These are phyloP conservation scores for Aureobasidium uvarum DNA, from an alignment of 2,329 filamentous ascomycete genomes.

Conservation along the genomic window DNA sequence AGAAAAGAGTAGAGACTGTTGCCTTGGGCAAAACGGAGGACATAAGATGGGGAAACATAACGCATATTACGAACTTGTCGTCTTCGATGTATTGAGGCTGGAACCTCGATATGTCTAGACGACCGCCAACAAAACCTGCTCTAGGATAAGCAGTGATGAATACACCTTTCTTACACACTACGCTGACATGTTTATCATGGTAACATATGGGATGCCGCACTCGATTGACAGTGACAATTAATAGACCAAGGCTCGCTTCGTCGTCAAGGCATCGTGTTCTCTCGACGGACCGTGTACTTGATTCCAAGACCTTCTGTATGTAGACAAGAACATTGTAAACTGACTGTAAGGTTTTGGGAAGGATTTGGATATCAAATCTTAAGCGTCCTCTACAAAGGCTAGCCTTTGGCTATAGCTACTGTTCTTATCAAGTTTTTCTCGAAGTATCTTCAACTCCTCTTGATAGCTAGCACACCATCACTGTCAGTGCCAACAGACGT, in stretches of 20 bases:
- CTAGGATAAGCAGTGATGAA: conserved; percentile 7
- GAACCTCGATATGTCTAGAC: background rate
- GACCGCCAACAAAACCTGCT: conserved; percentile 7
- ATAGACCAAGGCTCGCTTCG: background rate
- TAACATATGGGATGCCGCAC: background rate
- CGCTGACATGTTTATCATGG: background rate
- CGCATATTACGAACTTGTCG: conserved; percentile 6
- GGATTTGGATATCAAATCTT: no score
- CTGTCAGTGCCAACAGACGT: no score
- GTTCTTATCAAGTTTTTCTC: no score
- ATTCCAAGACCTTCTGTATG: no score
- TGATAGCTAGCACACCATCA: no score
- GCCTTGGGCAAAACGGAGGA: background rate
- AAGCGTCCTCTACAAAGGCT: no score
- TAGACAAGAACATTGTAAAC: no score
- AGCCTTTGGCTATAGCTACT: no score
- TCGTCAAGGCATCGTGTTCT: no score
- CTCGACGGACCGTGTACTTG: no score
- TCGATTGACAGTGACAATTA: background rate
- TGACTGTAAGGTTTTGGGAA: no score
- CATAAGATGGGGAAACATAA: background rate
- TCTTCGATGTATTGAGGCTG: background rate
- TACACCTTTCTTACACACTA: background rate
- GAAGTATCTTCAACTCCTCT: no score
- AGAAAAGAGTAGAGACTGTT: background rate